These are phyloP conservation scores for Globisporangium megalacanthum DNA, from an alignment of 352 stramenopile species.

Conservation along the genomic window DNA sequence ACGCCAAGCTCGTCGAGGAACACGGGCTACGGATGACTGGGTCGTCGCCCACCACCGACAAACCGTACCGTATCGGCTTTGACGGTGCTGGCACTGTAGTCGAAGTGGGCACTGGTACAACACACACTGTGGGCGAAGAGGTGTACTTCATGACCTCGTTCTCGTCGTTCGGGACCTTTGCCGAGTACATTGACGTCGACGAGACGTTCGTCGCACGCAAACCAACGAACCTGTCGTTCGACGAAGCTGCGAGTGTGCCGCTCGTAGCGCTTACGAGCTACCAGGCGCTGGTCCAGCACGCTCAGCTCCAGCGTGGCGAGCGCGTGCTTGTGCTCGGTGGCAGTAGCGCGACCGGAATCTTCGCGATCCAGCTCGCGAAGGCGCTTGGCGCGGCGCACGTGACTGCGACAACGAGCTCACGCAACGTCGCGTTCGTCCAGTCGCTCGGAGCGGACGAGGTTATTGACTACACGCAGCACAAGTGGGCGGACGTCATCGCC, in stretches of 20 bases:
- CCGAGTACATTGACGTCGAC: too few species aligned
- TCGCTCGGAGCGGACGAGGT: slow-evolving; percentile 39
- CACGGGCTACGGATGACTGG: too few species aligned
- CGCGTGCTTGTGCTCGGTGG: slow-evolving; percentile 53
- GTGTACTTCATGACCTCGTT: too few species aligned
- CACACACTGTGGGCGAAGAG: too few species aligned
- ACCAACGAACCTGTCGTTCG: slow-evolving; percentile 17
- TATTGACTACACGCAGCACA: slow-evolving; percentile 51
- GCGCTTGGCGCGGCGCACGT: slow-evolving; percentile 43
- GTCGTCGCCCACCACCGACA: not conserved
- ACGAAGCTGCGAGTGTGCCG: slow-evolving; percentile 17
- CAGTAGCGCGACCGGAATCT: slow-evolving; percentile 47
- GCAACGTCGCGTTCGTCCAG: not conserved
- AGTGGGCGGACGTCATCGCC: slow-evolving; percentile 25
- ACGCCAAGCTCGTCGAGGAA: slow-evolving; percentile 16
- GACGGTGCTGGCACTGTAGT: too few species aligned
- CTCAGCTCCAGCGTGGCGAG: slow-evolving; percentile 15
- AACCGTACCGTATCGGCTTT: slow-evolving; percentile 2
- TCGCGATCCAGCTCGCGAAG: slow-evolving; percentile 55
- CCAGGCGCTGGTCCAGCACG: slow-evolving; percentile 15
- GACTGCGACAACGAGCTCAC: not conserved
- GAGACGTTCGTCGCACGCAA: too few species aligned
- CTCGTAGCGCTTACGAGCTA: slow-evolving; percentile 17
- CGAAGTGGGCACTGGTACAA: too few species aligned
- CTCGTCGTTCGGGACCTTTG: too few species aligned